phyloP scores from a whole-genome alignment of 2,329 filamentous ascomycete genomes.

The Cytospora mali region DNA sequence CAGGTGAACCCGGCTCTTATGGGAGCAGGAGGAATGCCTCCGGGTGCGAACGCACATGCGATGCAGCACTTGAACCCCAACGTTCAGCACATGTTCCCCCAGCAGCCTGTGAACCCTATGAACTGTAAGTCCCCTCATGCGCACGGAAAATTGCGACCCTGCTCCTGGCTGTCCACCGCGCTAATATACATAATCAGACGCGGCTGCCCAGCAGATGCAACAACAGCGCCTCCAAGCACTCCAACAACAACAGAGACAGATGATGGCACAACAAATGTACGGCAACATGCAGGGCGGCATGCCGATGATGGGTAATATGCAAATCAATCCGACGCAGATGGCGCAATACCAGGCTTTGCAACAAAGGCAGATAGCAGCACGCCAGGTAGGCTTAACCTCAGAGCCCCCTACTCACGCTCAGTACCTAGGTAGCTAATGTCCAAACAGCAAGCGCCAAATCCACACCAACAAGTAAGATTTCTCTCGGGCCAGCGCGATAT shows the following conservation, averaged over 20 bases:
- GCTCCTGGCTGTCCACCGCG: conserved; percentile 4
- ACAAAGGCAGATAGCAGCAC: conserved; percentile 25
- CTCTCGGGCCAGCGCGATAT: conserved; percentile 29
- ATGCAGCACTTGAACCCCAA: conserved; percentile 71
- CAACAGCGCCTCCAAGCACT: conserved; percentile 59
- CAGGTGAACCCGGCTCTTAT: conserved; percentile 78
- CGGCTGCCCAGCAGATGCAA: conserved; percentile 46
- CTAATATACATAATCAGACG: conserved; percentile 30
- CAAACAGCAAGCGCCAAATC: conserved; percentile 29
- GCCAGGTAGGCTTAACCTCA: conserved; percentile 13
- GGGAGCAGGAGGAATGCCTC: conserved; percentile 66
- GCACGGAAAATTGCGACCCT: background rate
- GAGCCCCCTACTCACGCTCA: background rate
- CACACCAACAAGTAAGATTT: conserved; percentile 31
- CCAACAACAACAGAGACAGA: conserved; percentile 54
- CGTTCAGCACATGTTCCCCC: conserved; percentile 60
- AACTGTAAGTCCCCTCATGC: conserved; percentile 35
- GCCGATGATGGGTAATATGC: conserved; percentile 52
- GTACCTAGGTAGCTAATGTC: background rate
- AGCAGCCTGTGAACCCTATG: conserved; percentile 50
- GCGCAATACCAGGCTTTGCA: conserved; percentile 39
- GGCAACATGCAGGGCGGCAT: conserved; percentile 54
- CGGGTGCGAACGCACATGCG: conserved; percentile 69
- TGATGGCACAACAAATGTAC: conserved; percentile 57
- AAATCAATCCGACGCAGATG: conserved; percentile 43